Evolutionary conservation across 768 basidiomycete species (phyloP).

Genomic region (Hemileccinum impolitum): DNA sequence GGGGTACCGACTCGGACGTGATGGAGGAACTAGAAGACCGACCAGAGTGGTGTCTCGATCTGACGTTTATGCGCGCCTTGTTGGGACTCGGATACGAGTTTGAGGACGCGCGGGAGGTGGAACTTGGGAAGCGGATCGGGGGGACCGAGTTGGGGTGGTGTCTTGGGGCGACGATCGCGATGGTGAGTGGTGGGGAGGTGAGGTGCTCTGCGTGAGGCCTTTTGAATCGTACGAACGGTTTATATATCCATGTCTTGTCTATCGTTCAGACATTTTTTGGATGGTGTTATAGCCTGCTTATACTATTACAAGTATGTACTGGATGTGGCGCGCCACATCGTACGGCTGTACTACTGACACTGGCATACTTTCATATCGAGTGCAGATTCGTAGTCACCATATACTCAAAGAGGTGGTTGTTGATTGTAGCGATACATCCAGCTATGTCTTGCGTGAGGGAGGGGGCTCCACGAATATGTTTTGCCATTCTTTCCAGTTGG

Average conservation of each 20-base stretch:
- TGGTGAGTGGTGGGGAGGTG: slow-evolving; percentile 61
- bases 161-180: slow-evolving; percentile 77
- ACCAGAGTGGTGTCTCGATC: slow-evolving; percentile 93
- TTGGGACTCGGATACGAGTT: slow-evolving; percentile 91
- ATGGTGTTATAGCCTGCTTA: no score
- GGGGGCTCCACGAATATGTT: not conserved
- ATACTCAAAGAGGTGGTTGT: not conserved
- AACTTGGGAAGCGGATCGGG: slow-evolving; percentile 81
- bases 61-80: slow-evolving; percentile 93
- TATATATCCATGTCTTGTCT: not conserved
- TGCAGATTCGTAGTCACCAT: no score
- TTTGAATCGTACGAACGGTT: not conserved
- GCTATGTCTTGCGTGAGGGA: not conserved
- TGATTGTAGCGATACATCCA: not conserved
- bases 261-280: no score
- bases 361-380: no score
- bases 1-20: slow-evolving; percentile 43
- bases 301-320: no score
- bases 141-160: slow-evolving; percentile 96
- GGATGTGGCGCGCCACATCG: no score
- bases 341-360: no score
- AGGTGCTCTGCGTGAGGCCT: slow-evolving; percentile 42
- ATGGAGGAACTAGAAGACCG: slow-evolving; percentile 72
- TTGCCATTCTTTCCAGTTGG: not conserved
- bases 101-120: slow-evolving; percentile 58